Evolutionary conservation across 2,329 filamentous ascomycete species (phyloP).

Genomic region (Cadophora luteo-olivacea): DNA sequence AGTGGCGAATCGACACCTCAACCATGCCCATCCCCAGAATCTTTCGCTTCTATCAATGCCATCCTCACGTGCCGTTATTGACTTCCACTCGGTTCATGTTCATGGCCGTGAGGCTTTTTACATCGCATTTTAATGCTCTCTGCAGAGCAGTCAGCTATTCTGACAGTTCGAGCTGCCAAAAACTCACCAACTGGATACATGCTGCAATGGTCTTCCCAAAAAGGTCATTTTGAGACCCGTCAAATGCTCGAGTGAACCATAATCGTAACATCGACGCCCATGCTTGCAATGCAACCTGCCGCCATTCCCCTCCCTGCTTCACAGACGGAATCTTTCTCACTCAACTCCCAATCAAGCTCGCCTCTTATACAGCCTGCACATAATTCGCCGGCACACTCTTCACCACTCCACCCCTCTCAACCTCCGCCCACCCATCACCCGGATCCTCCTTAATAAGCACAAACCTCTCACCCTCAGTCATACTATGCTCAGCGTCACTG

Average conservation of each 20-base stretch:
- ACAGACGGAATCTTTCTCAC: neutral
- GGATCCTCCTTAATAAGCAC: conserved; percentile 87
- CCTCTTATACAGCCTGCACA: conserved; percentile 51
- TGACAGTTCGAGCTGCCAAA: neutral
- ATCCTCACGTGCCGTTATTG: no score
- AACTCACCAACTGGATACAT: neutral
- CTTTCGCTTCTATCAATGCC: no score
- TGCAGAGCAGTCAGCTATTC: neutral
- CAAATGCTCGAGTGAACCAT: neutral
- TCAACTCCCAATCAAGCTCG: neutral
- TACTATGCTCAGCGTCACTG: conserved; percentile 86
- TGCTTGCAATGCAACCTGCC: conserved; percentile 4
- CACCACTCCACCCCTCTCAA: conserved; percentile 86
- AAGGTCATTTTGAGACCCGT: neutral
- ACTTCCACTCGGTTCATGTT: no score
- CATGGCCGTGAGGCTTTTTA: neutral
- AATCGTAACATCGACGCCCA: neutral
- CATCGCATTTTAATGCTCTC: conserved; percentile 1
- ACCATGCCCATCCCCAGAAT: no score
- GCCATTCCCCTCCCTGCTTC: neutral
- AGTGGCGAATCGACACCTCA: neutral
- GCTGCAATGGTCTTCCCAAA: neutral
- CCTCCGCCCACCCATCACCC: conserved; percentile 96
- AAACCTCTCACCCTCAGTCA: conserved; percentile 89
- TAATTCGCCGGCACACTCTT: conserved; percentile 96